Evolutionary conservation across 805 yeast species (phyloP).

Genomic region (Hanseniaspora valbyensis): DNA sequence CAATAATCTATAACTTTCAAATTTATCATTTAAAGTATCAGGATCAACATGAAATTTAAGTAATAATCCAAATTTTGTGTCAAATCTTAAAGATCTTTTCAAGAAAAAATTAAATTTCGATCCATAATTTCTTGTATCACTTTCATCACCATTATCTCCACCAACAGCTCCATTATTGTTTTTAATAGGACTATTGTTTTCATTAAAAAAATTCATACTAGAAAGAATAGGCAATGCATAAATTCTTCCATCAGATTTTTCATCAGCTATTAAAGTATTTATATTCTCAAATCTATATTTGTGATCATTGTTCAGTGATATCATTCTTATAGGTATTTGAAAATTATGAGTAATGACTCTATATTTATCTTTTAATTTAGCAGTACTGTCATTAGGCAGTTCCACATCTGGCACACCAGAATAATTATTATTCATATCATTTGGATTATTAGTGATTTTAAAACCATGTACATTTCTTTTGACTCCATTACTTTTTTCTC

Average conservation of each 20-base stretch:
- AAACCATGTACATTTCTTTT: constrained; percentile 9
- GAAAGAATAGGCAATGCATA: constrained; percentile 7
- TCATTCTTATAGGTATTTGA: constrained; percentile 5
- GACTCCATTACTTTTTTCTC: not conserved
- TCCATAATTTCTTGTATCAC: not conserved
- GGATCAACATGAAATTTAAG: constrained; percentile 3
- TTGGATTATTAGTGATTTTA: constrained; percentile 1
- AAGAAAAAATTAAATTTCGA: constrained; percentile 6
- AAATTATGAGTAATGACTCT: constrained; percentile 6
- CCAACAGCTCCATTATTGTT: not conserved
- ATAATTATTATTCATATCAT: not conserved
- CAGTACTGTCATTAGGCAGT: not conserved
- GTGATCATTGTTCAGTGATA: constrained; percentile 5
- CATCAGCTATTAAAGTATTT: not conserved
- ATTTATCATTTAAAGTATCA: not conserved
- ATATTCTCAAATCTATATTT: constrained; percentile 13
- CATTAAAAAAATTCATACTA: not conserved
- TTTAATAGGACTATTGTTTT: not conserved
- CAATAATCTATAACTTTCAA: constrained; percentile 14
- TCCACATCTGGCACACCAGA: not conserved
- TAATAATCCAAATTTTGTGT: constrained; percentile 9
- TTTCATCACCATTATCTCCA: not conserved
- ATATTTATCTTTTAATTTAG: constrained; percentile 6
- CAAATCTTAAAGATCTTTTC: constrained; percentile 11
- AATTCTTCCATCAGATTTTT: not conserved